Evolutionary conservation across 768 basidiomycete genomes (phyloP), one percentile per base, ranked within the genome.

Genomic region (Rhodotorula diobovata): DNA sequence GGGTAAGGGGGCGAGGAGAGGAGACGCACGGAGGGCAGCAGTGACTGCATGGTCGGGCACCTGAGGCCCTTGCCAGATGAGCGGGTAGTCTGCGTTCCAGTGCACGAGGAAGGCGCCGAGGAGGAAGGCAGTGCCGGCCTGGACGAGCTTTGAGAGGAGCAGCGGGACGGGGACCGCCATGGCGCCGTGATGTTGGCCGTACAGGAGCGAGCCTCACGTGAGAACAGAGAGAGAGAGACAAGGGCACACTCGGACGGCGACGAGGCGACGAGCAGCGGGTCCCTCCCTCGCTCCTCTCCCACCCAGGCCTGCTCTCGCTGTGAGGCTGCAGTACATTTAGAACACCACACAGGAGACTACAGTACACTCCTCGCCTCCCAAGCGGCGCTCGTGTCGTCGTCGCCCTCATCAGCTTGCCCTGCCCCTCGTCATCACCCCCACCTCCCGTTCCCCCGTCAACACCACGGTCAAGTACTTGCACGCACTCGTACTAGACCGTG

Each of bases 61-160:
- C 2, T 54, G 23, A 9, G 70, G 68, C 0, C 65, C 72, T 63
- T 66, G 61, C 72, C 68, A 70, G 60, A 70, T 67, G 23, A 65
- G 51, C 15, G 64, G 55, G 46, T 67, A 54, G 51, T 67, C 66
- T 25, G 48, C 62, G 11, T 67, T 1, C 73, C 73, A 74, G 48
- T 70, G 61, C 8, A 57, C 51, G 62, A 50, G 70, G 68, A 67
- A 70, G 20, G 61, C 58, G 16, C 73, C 73, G 32, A 74, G 60
- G 43, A 74, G 58, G 37, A 66, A 8, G 1, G 56, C 4, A 32
- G 65, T 56, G 7, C 64, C 20, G 60, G 67, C 41, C 41, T 70
- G 56, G 64, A 73, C 55, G 51, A 56, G 65, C 56, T 72, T 67
- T 57, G 57, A 59, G 32, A 62, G 55, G 4, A 45, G 4, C 32